Evolutionary conservation across 2,329 filamentous ascomycete species (phyloP), one percentile per base, ranked within the genome.

Genomic region (Capronia coronata): DNA sequence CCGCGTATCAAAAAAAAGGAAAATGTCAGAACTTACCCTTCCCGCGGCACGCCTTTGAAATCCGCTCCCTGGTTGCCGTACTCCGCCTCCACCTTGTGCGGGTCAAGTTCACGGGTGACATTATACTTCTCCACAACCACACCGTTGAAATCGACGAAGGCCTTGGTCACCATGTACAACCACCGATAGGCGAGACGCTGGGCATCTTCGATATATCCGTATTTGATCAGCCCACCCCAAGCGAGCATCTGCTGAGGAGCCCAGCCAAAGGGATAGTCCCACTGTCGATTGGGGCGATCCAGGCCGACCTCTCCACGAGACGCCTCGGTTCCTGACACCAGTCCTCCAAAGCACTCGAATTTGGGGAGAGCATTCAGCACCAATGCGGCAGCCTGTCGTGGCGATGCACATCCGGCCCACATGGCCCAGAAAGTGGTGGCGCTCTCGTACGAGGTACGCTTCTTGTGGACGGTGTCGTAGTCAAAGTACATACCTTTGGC

Each of bases 51-150:
- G 32, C 91, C 91, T 72, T 94, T 94, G 72, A 97, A 96, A 65
- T 96, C 87, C 43, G 86, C 75, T 1, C 93, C 93, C 68, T 98
- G 93, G 68, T 98, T 98, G 5, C 93, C 93, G 65, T 98, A 98
- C 70, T 98, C 93, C 51, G 91, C 93, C 67, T 94, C 88, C 10
- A 97, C 93, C 55, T 86, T 84, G 70, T 97, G 93, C 30, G 93
- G 90, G 63, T 95, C 90, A 49, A 90, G 82, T 3, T 86, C 83
- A 49, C 87, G 76, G 16, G 91, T 97, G 52, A 98, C 93, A 68
- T 98, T 87, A 72, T 98, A 98, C 73, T 98, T 98, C 71, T 98
- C 93, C 4, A 97, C 93, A 1, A 98, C 91, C 7, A 96, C 89
- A 32, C 93, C 93, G 65, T 97, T 97, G 75, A 91, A 97, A 67